Base-by-base conservation (phyloP, 257 asterid genomes). In the Asclepias syriaca region DNA sequence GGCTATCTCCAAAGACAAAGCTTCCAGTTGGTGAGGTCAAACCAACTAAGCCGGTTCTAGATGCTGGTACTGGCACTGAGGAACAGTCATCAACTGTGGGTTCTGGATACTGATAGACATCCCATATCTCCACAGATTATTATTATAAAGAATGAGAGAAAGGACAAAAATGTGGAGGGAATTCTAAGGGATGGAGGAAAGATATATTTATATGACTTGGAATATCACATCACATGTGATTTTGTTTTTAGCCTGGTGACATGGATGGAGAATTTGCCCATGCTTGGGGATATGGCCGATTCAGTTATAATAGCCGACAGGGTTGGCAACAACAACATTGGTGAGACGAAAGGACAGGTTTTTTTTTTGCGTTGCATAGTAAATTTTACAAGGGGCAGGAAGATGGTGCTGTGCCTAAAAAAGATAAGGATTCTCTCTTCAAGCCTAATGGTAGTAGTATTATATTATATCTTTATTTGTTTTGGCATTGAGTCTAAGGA, bases 1-100 rank as follows among this genome's bases (percentile, higher is more conserved):
- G 74, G 77, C 97, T 92, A 57, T 84, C 92, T 3, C 98, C 98
- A 53, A 89, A 88, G 95, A 80, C 81, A 61, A 90, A 95, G 74
- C 91, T 88, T 65, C 89, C 95, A 7, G 70, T 75, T 54, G 73
- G 80, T 4, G 92, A 84, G 65, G 77, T 75, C 59, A 86, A 81
- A 79, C 73, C 87, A 14, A 60, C 81, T 72, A 84, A 87, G 58
- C 80, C 67, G 51, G 82, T 59, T 70, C 74, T 84, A 8, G 96
- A 87, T 74, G 85, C 76, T 53, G 77, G 86, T 22, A 66, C 46
- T 71, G 84, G 87, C 71, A 66, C 87, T 13, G 97, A 91, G 76
- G 96, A 83, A 70, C 93, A 86, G 61, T 90, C 92, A 45, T 91
- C 88, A 24, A 76, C 80, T 4, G 73, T 80, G 77, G 89, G 87